Percentiles rank a stretch among this genome's conserved stretches.
Evolutionary conservation across 192 early-diverging fungal genomes (phyloP).

Genomic region (Entomortierella lignicola): DNA sequence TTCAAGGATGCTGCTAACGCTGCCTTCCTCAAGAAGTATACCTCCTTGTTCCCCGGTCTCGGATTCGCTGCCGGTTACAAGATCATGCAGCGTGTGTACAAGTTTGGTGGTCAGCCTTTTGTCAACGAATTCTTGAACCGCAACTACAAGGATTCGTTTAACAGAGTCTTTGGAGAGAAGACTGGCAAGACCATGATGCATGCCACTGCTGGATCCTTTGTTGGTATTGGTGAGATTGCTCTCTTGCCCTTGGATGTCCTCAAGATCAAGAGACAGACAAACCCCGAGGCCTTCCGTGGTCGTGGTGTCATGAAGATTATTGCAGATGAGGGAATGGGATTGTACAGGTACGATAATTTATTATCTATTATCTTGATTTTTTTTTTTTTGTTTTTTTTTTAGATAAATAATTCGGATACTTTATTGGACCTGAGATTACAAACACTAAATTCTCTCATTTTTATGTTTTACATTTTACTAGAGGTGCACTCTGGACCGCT

Average conservation of each 20-base stretch:
- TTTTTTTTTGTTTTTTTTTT: conserved; percentile 12
- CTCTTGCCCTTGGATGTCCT: conserved; percentile 96
- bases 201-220: conserved; percentile 95
- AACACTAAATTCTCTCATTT: neutral
- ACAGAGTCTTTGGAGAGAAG: conserved; percentile 88
- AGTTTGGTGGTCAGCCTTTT: conserved; percentile 98
- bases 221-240: conserved; percentile 98
- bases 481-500: conserved; percentile 96
- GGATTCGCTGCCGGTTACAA: conserved; percentile 99
- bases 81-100: conserved; percentile 96
- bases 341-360: conserved; percentile 78
- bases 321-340: conserved; percentile 86
- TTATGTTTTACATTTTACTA: conserved; percentile 11
- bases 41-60: conserved; percentile 96
- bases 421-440: neutral
- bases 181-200: conserved; percentile 97
- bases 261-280: conserved; percentile 98
- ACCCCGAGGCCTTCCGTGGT: conserved; percentile 88
- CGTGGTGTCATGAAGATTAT: conserved; percentile 84
- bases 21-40: conserved; percentile 83
- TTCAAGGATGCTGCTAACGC: conserved; percentile 90
- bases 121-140: conserved; percentile 93
- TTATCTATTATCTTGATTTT: neutral
- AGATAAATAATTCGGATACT: neutral
- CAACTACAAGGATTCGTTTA: conserved; percentile 82